Conservation (phyloP, 305 asterid species). For the Fraxinus albicans region DNA sequence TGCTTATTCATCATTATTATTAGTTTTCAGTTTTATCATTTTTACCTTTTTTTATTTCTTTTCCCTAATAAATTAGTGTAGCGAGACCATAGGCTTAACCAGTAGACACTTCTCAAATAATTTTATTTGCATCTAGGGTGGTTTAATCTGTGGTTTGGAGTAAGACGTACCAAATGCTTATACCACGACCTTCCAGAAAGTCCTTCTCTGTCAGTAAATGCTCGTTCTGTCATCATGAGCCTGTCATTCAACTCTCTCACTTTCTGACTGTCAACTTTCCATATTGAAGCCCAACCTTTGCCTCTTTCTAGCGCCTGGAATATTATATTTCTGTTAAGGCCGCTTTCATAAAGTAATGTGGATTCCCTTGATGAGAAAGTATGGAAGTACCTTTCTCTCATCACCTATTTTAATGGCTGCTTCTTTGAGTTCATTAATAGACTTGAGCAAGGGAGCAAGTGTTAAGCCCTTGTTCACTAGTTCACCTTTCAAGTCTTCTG, state of each 20-base stretch:
- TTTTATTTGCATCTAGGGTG: neutral
- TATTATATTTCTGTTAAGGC: slow-evolving; percentile 4
- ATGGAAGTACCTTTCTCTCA: slow-evolving; percentile 54
- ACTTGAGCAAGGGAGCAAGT: slow-evolving; percentile 59
- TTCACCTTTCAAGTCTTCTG: slow-evolving; percentile 50
- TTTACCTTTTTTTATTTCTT: neutral
- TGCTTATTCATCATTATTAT: neutral
- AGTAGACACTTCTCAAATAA: neutral
- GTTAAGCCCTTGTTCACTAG: slow-evolving; percentile 41
- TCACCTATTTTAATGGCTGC: slow-evolving; percentile 54
- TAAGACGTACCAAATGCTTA: slow-evolving; percentile 76
- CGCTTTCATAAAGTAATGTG: slow-evolving; percentile 1
- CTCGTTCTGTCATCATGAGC: slow-evolving; percentile 85
- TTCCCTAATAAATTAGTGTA: neutral
- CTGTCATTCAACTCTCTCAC: slow-evolving; percentile 70
- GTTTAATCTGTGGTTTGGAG: neutral
- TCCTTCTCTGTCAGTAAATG: slow-evolving; percentile 74
- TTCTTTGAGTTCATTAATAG: slow-evolving; percentile 56
- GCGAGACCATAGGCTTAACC: neutral
- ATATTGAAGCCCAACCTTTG: slow-evolving; percentile 36
- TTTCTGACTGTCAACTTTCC: slow-evolving; percentile 36
- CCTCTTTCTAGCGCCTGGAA: slow-evolving; percentile 42
- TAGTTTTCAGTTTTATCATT: neutral
- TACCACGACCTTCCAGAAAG: slow-evolving; percentile 71
- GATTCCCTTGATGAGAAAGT: neutral